Base-by-base conservation (phyloP, 169 alveolate genomes). In the Blepharisma undulans region DNA sequence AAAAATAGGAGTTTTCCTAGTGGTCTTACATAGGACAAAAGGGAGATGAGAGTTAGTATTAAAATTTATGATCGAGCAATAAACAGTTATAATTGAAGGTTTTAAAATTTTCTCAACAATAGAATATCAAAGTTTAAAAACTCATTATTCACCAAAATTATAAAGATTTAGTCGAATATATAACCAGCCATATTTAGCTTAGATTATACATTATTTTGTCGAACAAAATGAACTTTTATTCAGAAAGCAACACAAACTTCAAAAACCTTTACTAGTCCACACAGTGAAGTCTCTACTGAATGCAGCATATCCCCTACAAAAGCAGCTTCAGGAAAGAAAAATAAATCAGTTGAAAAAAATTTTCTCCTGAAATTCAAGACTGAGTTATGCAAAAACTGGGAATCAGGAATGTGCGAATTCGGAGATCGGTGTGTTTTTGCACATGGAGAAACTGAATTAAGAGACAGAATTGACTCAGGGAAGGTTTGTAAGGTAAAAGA, bases 391-490 rank as follows among this genome's bases (percentile, higher is more conserved):
- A 80, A 81, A 74, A 33, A 92, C 76, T 88, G 91, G 91, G 79
- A 76, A 72, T 19, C 74, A 72, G 93, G 93, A 6, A 34, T 6
- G n/a, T 92, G 94, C 72, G 88, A 88, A 84, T 92, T 66, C 76
- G 88, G 89, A 0, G 89, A 92, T 48, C 81, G 87, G 48, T 92
- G 94, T 82, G 89, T 88, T 18, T 92, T 92, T 88, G 94, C 94
- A 4, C 94, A 92, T 84, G 94, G 94, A 19, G 88, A 92, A 30
- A 72, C 36, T 4, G 94, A 92, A 84, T 72, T 92, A 25, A 87
- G 91, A 36, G 76, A 84, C 30, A 92, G 78, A 76, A 60, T 12
- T 61, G 27, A 27, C 21, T 72, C 48, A 59, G 48, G 79, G 16
- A 36, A 76, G 12, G 33, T 4, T 5, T 72, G 33, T 72, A 90